Base-by-base conservation (phyloP, 106 monocot species). In the Dendrobium catenatum region DNA sequence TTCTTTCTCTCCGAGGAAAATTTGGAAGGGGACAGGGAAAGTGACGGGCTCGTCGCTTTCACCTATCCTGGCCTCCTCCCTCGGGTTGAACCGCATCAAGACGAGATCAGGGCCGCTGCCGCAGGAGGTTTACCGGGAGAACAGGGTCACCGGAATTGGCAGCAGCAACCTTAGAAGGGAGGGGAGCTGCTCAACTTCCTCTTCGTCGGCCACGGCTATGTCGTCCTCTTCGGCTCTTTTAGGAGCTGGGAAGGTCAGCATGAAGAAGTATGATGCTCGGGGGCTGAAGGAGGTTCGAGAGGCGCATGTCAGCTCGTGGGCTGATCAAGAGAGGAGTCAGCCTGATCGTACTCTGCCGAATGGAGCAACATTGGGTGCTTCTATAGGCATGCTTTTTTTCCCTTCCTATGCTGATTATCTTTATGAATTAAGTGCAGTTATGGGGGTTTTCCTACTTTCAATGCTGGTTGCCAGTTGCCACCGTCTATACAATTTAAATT, bases 81-180 rank as follows among this genome's bases (percentile, higher is more conserved):
- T 93, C 18, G 98, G 95, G 46, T 85, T 99, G 61, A 91, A 99
- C 80, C 86, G 87, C 80, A 99, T 99, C 84, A 95, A 99, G 89
- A 99, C 98, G 86, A 88, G 98, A 93, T 99, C 98, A 51, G 95
- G 98, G 55, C 95, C 93, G 27, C 73, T 99, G 81, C 95, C 91
- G 27, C 91, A 91, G 91, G 95, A 95, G 85, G 84, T 84, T 15
- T 46, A 67, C 16, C 84, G 83, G 0, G 82, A 72, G 59, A 87
- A 88, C 15, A 72, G 92, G 72, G 81, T 90, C 24, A 85, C 89
- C 24, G 83, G 78, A 26, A 81, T 91, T 6, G 98, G 98, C 68
- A 80, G 79, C 2, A 98, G 95, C 55, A 93, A 89, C 42, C 83
- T 96, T 17, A 64, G 84, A 68, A 64, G 84, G 81, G 22, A 78